Evolutionary conservation across 768 basidiomycete genomes (phyloP).

Genomic region (Lanmaoa rubissima): DNA sequence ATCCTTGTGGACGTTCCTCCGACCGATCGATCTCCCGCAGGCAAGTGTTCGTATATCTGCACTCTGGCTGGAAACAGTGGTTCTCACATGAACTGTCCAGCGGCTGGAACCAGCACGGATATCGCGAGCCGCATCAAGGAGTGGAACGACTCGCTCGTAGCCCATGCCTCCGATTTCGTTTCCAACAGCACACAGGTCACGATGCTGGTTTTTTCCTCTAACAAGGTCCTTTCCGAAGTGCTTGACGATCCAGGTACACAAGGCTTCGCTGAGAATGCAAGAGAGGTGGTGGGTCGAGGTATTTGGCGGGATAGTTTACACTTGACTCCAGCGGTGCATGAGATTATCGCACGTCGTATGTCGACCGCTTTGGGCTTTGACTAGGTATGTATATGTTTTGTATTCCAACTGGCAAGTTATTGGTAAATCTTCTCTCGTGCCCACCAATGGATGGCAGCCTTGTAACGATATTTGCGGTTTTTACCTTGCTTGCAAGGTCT

Average conservation of each 20-base stretch:
- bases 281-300: conserved; percentile 1
- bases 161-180: neutral
- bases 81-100: neutral
- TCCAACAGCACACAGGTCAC: neutral
- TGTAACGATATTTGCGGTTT: neutral
- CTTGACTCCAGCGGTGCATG: conserved; percentile 34
- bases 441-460: too few relatives aligned
- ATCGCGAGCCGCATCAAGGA: conserved; percentile 3
- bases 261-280: conserved; percentile 7
- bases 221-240: conserved; percentile 9
- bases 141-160: conserved; percentile 3
- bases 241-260: conserved; percentile 7
- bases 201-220: conserved; percentile 5
- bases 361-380: neutral
- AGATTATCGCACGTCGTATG: conserved; percentile 27
- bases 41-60: neutral
- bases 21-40: conserved; percentile 10
- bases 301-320: conserved; percentile 43
- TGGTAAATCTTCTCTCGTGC: neutral
- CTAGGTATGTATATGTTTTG: neutral
- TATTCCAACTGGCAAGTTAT: neutral
- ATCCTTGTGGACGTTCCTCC: conserved; percentile 17
- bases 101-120: neutral
- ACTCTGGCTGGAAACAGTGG: neutral
- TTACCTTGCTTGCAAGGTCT: too few relatives aligned